phyloP scores from a whole-genome alignment of 352 stramenopile genomes.

The Stephanocyclus meneghinianus region DNA sequence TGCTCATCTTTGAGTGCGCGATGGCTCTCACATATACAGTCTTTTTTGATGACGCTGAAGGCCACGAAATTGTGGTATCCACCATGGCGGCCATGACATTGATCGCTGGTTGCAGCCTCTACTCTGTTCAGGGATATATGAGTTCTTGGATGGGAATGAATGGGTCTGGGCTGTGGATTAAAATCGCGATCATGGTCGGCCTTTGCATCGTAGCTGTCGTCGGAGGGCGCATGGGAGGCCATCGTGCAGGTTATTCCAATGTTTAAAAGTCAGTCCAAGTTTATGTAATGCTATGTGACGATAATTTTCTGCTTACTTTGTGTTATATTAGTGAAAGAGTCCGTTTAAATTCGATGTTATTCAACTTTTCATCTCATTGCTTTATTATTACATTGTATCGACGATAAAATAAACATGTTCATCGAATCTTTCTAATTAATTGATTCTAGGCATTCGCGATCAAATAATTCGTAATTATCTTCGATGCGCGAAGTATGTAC shows the following conservation, averaged over 20 bases:
- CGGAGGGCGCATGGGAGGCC: constrained; percentile 26
- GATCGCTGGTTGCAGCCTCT: constrained; percentile 21
- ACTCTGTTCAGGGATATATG: constrained; percentile 35
- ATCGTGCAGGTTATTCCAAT: constrained; percentile 31
- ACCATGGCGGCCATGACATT: constrained; percentile 30
- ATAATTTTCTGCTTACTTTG: not conserved
- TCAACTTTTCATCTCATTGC: too few relatives aligned
- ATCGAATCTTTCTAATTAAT: too few relatives aligned
- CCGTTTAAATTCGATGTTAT: too few relatives aligned
- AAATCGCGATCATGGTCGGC: constrained; percentile 24
- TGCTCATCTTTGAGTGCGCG: constrained; percentile 39
- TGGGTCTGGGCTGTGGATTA: constrained; percentile 31
- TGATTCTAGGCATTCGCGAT: too few relatives aligned
- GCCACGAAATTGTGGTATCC: constrained; percentile 44
- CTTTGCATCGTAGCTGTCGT: constrained; percentile 35
- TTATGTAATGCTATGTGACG: not conserved
- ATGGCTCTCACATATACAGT: constrained; percentile 37
- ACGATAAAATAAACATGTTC: too few relatives aligned
- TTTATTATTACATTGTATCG: too few relatives aligned
- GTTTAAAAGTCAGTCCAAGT: constrained; percentile 5
- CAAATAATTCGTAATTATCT: too few relatives aligned
- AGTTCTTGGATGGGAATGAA: constrained; percentile 47
- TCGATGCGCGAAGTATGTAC: too few relatives aligned
- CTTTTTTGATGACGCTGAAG: constrained; percentile 45
- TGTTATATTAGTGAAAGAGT: not conserved